These are phyloP conservation scores for Tolypocladium capitatum DNA, from an alignment of 2,329 filamentous ascomycete species.

Conservation along the genomic window DNA sequence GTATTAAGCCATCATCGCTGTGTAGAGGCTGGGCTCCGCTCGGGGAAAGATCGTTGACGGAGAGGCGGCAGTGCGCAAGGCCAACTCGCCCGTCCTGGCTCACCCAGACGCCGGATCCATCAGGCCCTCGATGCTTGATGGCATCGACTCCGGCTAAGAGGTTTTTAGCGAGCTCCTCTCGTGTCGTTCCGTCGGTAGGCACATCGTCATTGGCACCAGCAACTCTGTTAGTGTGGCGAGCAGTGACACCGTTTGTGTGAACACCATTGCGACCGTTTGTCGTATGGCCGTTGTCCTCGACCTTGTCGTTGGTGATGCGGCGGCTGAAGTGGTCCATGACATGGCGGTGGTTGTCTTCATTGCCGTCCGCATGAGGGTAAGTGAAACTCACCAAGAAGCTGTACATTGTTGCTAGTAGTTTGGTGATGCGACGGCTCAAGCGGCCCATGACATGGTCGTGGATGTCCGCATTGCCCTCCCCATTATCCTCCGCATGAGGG, in stretches of 20 bases:
- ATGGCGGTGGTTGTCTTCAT: not conserved
- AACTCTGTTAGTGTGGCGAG: not conserved
- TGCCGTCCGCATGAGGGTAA: not conserved
- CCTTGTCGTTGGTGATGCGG: not conserved
- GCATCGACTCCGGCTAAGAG: conserved; percentile 11
- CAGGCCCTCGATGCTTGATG: conserved; percentile 18
- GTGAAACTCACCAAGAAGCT: not conserved
- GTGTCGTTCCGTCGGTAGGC: not conserved
- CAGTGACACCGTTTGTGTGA: not conserved
- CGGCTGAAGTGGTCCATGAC: not conserved
- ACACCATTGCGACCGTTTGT: not conserved
- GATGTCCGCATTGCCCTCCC: no score
- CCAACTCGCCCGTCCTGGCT: conserved; percentile 10
- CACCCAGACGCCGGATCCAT: conserved; percentile 16
- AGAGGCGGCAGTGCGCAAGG: conserved; percentile 35
- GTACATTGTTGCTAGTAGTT: no score
- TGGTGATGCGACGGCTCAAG: no score
- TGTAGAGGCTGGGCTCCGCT: conserved; percentile 34
- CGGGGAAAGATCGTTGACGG: conserved; percentile 37
- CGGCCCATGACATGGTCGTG: no score
- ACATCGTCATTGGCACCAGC: not conserved
- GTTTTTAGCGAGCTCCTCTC: not conserved
- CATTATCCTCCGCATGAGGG: no score
- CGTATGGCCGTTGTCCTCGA: not conserved
- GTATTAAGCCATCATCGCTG: conserved; percentile 23